A percentile compares a stretch with the other conserved stretches of the same genome.
phyloP scores from a whole-genome alignment of 257 asterid species.

The Ophiorrhiza pumila region DNA sequence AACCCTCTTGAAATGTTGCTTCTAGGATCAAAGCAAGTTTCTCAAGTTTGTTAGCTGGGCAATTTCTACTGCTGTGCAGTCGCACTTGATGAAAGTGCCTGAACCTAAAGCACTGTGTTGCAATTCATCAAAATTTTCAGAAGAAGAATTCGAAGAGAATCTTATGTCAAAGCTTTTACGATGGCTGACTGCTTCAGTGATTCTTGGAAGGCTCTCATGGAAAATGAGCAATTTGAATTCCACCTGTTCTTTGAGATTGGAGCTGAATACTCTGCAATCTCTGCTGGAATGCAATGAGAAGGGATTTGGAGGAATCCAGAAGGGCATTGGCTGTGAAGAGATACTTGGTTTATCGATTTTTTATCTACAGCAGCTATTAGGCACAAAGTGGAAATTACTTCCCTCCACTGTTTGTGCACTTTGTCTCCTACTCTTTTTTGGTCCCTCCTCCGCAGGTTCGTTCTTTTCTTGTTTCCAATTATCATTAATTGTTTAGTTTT shows the following conservation, averaged over 20 bases:
- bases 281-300: constrained; percentile 41
- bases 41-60: constrained; percentile 68
- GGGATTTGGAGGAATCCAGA: constrained; percentile 22
- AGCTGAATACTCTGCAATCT: constrained; percentile 40
- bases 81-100: constrained; percentile 32
- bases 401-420: constrained; percentile 75
- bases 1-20: constrained; percentile 2
- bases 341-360: constrained; percentile 53
- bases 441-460: constrained; percentile 52
- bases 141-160: constrained; percentile 42
- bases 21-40: constrained; percentile 62
- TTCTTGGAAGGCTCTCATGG: constrained; percentile 52
- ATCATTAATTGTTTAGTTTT: neutral
- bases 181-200: constrained; percentile 81
- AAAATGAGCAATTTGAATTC: constrained; percentile 30
- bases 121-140: constrained; percentile 24
- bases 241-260: constrained; percentile 23
- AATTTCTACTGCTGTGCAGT: constrained; percentile 51
- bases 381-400: constrained; percentile 46
- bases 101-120: constrained; percentile 30
- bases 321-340: constrained; percentile 32
- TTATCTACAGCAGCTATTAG: constrained; percentile 61
- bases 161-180: constrained; percentile 68
- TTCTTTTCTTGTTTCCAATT: constrained; percentile 8
- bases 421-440: constrained; percentile 52